A percentile compares a stretch with the other conserved stretches of the same genome.
Evolutionary conservation across 148 eudicot genomes (phyloP).

Genomic region (Oxyria digyna): DNA sequence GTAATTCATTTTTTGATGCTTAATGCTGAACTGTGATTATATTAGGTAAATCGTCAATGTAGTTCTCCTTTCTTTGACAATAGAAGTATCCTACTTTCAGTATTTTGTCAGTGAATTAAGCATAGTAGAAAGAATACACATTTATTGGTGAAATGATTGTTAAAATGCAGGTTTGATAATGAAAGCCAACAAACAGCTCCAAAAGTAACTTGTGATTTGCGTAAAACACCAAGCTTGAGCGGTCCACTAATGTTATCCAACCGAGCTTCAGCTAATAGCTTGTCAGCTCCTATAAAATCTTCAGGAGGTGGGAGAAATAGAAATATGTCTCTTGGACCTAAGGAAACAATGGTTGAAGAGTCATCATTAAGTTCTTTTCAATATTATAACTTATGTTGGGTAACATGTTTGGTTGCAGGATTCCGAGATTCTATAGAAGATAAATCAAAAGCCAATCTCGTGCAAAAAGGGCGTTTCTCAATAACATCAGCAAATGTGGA

Average conservation of each 20-base stretch:
- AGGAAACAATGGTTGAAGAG: constrained; percentile 2
- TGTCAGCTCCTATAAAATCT: constrained; percentile 93
- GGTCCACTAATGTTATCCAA: constrained; percentile 86
- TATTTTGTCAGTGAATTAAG: neutral
- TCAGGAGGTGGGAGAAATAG: constrained; percentile 50
- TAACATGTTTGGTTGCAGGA: constrained; percentile 24
- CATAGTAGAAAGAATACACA: neutral
- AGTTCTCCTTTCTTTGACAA: neutral
- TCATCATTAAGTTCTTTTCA: neutral
- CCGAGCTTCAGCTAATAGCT: constrained; percentile 94
- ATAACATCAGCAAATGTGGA: constrained; percentile 93
- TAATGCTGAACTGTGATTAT: neutral
- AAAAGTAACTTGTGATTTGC: constrained; percentile 31
- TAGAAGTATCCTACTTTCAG: neutral
- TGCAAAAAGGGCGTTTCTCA: constrained; percentile 92
- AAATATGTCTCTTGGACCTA: neutral
- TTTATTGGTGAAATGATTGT: constrained; percentile 1
- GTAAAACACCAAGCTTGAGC: constrained; percentile 80
- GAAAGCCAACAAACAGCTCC: constrained; percentile 45
- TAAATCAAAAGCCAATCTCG: constrained; percentile 78
- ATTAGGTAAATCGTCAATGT: neutral
- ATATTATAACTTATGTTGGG: neutral
- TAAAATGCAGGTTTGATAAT: constrained; percentile 40
- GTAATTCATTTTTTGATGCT: neutral
- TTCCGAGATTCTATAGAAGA: constrained; percentile 84